A percentile compares a stretch with the other conserved stretches of the same genome.
phyloP scores from a whole-genome alignment of 2,329 filamentous ascomycete genomes.

The Fusarium longipes region DNA sequence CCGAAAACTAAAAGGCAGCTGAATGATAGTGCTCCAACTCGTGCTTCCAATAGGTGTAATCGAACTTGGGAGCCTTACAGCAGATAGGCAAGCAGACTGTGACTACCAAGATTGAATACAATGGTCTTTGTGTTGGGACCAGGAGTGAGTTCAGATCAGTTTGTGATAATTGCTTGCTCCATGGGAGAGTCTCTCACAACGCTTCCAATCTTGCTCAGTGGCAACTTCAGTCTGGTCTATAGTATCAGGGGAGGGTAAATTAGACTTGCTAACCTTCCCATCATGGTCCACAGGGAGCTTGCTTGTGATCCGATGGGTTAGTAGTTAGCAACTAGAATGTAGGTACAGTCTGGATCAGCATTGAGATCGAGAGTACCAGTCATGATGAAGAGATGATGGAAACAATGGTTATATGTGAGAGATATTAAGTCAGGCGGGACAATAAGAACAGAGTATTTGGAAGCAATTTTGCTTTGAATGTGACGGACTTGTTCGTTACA shows the following conservation, averaged over 20 bases:
- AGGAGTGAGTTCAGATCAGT: conserved; percentile 78
- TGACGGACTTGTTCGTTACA: background rate
- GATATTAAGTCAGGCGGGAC: background rate
- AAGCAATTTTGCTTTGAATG: conserved; percentile 1
- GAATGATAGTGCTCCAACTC: conserved; percentile 47
- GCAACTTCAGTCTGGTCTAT: conserved; percentile 65
- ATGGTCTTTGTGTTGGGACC: conserved; percentile 76
- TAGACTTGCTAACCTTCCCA: conserved; percentile 82
- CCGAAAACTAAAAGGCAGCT: background rate
- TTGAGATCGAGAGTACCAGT: conserved; percentile 69
- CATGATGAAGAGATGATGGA: conserved; percentile 23
- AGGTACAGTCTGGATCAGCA: conserved; percentile 72
- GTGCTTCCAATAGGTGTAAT: conserved; percentile 67
- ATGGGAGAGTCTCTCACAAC: conserved; percentile 61
- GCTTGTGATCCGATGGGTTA: conserved; percentile 8
- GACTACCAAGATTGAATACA: conserved; percentile 55
- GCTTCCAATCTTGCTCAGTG: conserved; percentile 55
- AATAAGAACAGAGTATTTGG: background rate
- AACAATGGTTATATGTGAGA: background rate
- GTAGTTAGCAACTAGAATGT: conserved; percentile 51
- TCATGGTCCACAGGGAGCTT: conserved; percentile 78
- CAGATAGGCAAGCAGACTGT: conserved; percentile 73
- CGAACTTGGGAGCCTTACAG: conserved; percentile 67
- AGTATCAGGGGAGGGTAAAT: conserved; percentile 82
- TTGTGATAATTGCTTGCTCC: conserved; percentile 59